Conservation (phyloP, 2,329 filamentous ascomycete genomes). For the Alternaria burnsii region DNA sequence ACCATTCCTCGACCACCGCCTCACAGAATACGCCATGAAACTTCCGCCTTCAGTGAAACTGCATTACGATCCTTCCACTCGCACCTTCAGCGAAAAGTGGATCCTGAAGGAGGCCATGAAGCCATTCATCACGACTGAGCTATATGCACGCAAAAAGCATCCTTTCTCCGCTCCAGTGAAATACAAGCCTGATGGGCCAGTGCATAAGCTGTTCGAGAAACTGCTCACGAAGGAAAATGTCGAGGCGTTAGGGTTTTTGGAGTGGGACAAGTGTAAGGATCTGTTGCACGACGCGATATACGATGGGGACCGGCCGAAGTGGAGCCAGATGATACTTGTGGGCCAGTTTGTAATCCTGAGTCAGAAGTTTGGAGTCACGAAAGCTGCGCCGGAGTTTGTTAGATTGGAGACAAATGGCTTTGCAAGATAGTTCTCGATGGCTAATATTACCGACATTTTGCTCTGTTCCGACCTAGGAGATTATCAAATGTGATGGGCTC, state of each 20-base stretch:
- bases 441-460: not conserved
- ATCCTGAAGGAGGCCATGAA: conserved; percentile 61
- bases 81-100: conserved; percentile 57
- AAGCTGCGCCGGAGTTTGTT: conserved; percentile 13
- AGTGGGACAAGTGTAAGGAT: conserved; percentile 22
- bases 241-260: conserved; percentile 35
- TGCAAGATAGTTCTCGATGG: not conserved
- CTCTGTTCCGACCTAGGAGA: not conserved
- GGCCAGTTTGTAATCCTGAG: conserved; percentile 27
- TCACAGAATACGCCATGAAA: conserved; percentile 52
- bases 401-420: not conserved
- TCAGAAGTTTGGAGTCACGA: conserved; percentile 22
- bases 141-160: conserved; percentile 61
- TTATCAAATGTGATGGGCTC: not conserved
- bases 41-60: conserved; percentile 52
- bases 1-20: conserved; percentile 53
- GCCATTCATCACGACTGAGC: conserved; percentile 62
- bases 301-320: conserved; percentile 21
- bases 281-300: conserved; percentile 23
- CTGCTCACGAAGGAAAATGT: conserved; percentile 43
- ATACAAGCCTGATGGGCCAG: conserved; percentile 54
- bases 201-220: conserved; percentile 49
- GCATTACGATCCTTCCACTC: conserved; percentile 33
- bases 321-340: conserved; percentile 28
- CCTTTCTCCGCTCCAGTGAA: conserved; percentile 58